phyloP scores from a whole-genome alignment of 2,329 filamentous ascomycete genomes.

The Plectosphaerella plurivora region DNA sequence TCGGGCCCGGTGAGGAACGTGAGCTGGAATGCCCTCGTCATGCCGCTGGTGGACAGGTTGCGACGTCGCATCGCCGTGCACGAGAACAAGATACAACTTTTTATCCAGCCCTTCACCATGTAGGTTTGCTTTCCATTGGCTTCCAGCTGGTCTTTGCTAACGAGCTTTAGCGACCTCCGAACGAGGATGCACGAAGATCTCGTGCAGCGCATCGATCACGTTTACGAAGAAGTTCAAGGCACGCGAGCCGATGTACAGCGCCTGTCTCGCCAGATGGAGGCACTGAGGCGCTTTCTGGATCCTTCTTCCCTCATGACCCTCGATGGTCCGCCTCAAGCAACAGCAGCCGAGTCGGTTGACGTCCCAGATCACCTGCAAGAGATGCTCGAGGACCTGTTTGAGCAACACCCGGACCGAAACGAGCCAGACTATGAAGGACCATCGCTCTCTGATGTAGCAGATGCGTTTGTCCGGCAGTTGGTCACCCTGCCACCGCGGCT shows the following conservation, averaged over 20 bases:
- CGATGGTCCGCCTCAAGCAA: no score
- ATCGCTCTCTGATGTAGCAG: no score
- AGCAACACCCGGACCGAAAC: no score
- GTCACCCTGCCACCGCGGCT: no score
- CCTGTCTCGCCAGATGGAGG: not conserved
- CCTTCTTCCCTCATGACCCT: constrained; percentile 6
- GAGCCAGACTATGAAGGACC: no score
- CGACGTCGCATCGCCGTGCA: constrained; percentile 26
- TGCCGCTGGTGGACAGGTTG: constrained; percentile 24
- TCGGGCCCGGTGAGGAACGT: constrained; percentile 23
- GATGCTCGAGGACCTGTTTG: no score
- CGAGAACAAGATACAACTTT: constrained; percentile 25
- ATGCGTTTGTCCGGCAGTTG: no score
- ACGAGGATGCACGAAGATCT: constrained; percentile 18
- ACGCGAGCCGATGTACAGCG: constrained; percentile 12
- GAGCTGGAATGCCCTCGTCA: constrained; percentile 29
- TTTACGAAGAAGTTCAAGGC: constrained; percentile 17
- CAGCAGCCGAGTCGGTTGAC: no score
- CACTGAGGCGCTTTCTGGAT: constrained; percentile 9
- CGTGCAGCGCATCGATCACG: constrained; percentile 10
- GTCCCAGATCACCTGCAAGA: no score
- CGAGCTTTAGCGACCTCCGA: constrained; percentile 22
- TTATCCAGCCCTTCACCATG: constrained; percentile 31
- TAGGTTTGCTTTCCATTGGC: constrained; percentile 10
- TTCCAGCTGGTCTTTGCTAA: not conserved